Evolutionary conservation across 352 stramenopile genomes (phyloP).

Genomic region (Plasmopara viticola): DNA sequence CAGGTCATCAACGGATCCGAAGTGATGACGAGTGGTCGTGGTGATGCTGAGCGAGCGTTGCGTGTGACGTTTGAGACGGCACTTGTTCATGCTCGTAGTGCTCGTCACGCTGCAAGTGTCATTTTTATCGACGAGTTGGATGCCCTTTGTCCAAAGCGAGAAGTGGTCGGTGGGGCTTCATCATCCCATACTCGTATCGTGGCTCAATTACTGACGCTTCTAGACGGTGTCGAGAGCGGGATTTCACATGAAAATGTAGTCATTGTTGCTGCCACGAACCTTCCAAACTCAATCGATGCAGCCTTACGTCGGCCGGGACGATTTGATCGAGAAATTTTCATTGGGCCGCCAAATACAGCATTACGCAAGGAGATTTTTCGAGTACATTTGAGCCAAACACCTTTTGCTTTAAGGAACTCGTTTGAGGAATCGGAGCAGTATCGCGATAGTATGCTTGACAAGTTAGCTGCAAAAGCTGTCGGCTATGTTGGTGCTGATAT

Average conservation of each 20-base stretch:
- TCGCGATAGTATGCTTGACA: conserved; percentile 27
- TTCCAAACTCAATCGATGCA: conserved; percentile 89
- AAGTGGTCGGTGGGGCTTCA: conserved; percentile 35
- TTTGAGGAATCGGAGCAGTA: conserved; percentile 11
- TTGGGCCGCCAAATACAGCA: conserved; percentile 37
- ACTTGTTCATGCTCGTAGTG: conserved; percentile 22
- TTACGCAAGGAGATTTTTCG: conserved; percentile 58
- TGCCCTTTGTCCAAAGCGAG: conserved; percentile 90
- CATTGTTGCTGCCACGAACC: conserved; percentile 92
- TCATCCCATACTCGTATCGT: conserved; percentile 79
- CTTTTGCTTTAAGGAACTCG: conserved; percentile 23
- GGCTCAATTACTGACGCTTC: conserved; percentile 92
- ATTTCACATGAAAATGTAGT: conserved; percentile 78
- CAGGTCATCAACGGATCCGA: conserved; percentile 76
- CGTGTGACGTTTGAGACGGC: conserved; percentile 51
- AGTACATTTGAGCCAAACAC: conserved; percentile 43
- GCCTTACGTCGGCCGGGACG: conserved; percentile 68
- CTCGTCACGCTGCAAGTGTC: conserved; percentile 35
- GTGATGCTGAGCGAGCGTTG: conserved; percentile 61
- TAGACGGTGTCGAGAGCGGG: conserved; percentile 86
- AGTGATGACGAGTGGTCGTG: conserved; percentile 66
- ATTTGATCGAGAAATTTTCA: conserved; percentile 76
- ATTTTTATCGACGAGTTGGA: conserved; percentile 97
- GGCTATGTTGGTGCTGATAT: conserved; percentile 83
- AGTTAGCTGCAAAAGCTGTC: conserved; percentile 43